Evolutionary conservation across 2,329 filamentous ascomycete genomes (phyloP).

Genomic region (Trichoderma afroharzianum): DNA sequence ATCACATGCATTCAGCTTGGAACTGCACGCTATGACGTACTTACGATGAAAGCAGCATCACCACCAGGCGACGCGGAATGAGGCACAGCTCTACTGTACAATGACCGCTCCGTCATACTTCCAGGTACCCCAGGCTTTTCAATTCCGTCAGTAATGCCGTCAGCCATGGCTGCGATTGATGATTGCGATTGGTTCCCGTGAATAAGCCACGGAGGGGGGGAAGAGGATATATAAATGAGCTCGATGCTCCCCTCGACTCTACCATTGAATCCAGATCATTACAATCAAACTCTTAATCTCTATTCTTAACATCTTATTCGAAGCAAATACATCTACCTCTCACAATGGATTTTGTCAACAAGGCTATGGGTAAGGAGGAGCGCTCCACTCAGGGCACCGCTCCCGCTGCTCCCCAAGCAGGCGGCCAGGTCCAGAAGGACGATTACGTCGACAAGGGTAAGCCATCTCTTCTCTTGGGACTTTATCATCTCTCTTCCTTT

Average conservation of each 20-base stretch:
- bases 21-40: not conserved
- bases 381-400: slow-evolving; percentile 18
- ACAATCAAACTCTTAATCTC: not conserved
- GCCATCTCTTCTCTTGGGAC: not conserved
- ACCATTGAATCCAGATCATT: not conserved
- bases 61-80: not conserved
- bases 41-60: not conserved
- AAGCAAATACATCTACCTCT: not conserved
- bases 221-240: not conserved
- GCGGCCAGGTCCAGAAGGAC: slow-evolving; percentile 13
- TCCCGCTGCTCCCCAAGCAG: not conserved
- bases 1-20: not conserved
- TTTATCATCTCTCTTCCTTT: not conserved
- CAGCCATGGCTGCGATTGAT: not conserved
- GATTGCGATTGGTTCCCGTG: not conserved
- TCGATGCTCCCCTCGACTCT: not conserved
- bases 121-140: not conserved
- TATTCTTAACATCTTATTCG: not conserved
- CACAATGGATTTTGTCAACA: slow-evolving; percentile 40
- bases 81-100: not conserved
- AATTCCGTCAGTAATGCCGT: not conserved
- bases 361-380: slow-evolving; percentile 26
- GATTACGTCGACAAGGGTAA: slow-evolving; percentile 41
- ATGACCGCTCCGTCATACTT: not conserved
- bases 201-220: not conserved